phyloP scores from a whole-genome alignment of 2,329 filamentous ascomycete species.

The Hypoxylon sp. region DNA sequence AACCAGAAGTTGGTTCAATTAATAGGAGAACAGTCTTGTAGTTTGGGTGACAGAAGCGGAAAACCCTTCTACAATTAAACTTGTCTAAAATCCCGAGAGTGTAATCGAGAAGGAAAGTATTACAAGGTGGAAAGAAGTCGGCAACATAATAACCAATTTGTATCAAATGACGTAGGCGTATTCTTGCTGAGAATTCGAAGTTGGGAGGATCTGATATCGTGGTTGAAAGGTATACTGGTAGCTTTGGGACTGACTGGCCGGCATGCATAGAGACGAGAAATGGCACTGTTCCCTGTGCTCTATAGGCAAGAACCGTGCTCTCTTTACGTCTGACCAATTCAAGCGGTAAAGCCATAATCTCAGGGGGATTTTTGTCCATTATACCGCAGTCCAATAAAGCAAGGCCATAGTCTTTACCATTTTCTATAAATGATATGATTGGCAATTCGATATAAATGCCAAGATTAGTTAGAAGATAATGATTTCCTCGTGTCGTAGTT shows the following conservation, averaged over 20 bases:
- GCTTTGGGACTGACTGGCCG: not conserved
- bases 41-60: constrained; percentile 2
- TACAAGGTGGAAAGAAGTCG: constrained; percentile 19
- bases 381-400: constrained; percentile 14
- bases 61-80: not conserved
- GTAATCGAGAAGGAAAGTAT: too few species aligned
- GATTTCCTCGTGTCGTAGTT: not conserved
- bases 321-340: not conserved
- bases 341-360: constrained; percentile 1
- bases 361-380: not conserved
- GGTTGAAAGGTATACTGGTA: constrained; percentile 4
- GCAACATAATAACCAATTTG: constrained; percentile 9
- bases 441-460: constrained; percentile 11
- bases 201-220: not conserved
- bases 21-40: constrained; percentile 1
- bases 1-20: not conserved
- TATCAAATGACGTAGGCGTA: not conserved
- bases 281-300: constrained; percentile 1
- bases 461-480: constrained; percentile 22
- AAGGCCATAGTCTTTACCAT: not conserved
- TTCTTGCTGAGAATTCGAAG: not conserved
- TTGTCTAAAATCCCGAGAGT: not conserved
- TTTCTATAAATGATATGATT: not conserved
- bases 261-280: not conserved
- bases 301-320: not conserved